Base-by-base conservation (phyloP, 495 filamentous ascomycete species). In the Cudoniella acicularis region DNA sequence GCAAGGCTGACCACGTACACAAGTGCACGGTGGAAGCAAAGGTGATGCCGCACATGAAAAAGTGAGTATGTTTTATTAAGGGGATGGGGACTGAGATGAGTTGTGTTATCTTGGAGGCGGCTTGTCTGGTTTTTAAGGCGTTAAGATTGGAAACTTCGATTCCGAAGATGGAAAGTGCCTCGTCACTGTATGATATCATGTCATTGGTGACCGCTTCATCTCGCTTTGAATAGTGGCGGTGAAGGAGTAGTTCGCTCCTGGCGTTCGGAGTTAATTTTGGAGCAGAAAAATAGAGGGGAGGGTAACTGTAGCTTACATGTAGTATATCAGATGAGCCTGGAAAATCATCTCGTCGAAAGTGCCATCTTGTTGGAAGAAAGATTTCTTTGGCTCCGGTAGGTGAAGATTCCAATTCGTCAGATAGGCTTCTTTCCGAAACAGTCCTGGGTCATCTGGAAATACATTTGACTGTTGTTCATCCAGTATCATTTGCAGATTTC, bases 301-400 rank as follows among this genome's bases (percentile, higher is more conserved):
- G n/a, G 46, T 18, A 54, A 51, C 36, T 13, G n/a, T n/a, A n/a
- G 70, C 77, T 61, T 71, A 79, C 70, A 82, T 84, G 67, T 89
- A 81, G 25, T 85, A 79, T 52, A 92, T 85, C 82, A 92, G 90
- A 51, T 87, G 87, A 3, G 90, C 90, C 64, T 95, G 90, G 75
- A 95, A 93, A 76, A 95, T 85, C 79, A 95, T 86, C 73, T 93
- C 89, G 63, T 96, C 90, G 10, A 91, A 79, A 27, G 83, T 76
- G 43, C 84, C 80, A 59, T 85, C 80, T 58, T 82, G 79, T 40
- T 81, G 79, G 53, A 91, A 70, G 24, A 91, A 79, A 59, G 88
- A 83, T 52, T 76, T 75, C 71, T 93, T 93, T 17, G 77, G 78
- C 43, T 80, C 75, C 0, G 91, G 91, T 9, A 94, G 77, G 65